Percentiles rank a stretch among this genome's conserved stretches.
phyloP scores from a whole-genome alignment of 495 filamentous ascomycete genomes.

The Penicillium canescens region DNA sequence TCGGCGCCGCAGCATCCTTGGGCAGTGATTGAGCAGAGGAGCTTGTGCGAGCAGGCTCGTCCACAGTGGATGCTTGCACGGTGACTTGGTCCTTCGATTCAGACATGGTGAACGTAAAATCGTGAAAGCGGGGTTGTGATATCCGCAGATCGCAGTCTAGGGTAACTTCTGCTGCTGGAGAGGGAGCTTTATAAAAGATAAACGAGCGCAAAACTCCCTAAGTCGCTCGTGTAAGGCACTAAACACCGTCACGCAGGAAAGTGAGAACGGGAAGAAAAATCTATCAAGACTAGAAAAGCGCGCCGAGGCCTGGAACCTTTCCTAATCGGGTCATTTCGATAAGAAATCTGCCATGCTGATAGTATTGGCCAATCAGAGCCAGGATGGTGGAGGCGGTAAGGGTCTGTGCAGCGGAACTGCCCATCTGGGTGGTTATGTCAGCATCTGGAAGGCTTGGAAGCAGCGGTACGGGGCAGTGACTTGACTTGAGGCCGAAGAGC shows the following conservation, averaged over 20 bases:
- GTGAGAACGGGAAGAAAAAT: conserved; percentile 5
- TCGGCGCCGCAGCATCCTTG: conserved; percentile 22
- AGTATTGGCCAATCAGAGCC: neutral
- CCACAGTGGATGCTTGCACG: conserved; percentile 22
- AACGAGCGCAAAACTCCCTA: conserved; percentile 62
- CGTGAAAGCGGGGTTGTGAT: conserved; percentile 10
- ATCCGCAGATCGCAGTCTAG: neutral
- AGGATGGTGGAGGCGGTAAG: conserved; percentile 10
- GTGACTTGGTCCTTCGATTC: conserved; percentile 29
- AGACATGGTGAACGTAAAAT: conserved; percentile 19
- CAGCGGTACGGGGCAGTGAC: neutral
- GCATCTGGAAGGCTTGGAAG: neutral
- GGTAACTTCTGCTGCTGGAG: neutral
- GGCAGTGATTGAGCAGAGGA: conserved; percentile 19
- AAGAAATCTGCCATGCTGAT: conserved; percentile 21
- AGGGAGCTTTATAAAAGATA: conserved; percentile 44
- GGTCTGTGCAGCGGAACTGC: conserved; percentile 6
- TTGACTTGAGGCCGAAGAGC: neutral
- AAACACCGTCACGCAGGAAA: neutral
- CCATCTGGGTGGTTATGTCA: conserved; percentile 1
- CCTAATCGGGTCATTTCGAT: conserved; percentile 21
- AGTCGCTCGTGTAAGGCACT: conserved; percentile 49
- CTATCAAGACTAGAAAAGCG: conserved; percentile 4
- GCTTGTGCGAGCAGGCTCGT: conserved; percentile 1
- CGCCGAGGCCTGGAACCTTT: conserved; percentile 27